These are phyloP conservation scores for Begonia loranthoides DNA, from an alignment of 306 rosid species.

Conservation along the genomic window DNA sequence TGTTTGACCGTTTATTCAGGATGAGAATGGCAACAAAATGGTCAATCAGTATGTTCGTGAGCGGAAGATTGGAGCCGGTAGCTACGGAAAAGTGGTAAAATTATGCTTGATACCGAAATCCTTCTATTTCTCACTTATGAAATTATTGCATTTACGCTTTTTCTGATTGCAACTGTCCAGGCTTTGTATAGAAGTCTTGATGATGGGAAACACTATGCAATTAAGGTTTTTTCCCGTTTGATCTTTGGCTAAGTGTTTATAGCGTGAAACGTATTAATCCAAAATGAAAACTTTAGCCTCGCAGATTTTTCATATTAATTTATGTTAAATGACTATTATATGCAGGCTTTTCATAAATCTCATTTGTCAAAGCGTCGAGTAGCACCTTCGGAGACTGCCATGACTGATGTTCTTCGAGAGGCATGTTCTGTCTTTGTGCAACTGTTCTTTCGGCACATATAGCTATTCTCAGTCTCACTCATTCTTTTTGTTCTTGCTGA, in stretches of 20 bases:
- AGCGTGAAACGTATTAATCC: no score
- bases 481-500: no score
- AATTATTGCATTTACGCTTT: conserved; percentile 1
- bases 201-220: conserved; percentile 82
- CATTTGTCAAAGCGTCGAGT: conserved; percentile 86
- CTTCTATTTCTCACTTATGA: conserved; percentile 1
- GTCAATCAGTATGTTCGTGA: conserved; percentile 92
- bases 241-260: no score
- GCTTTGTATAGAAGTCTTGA: conserved; percentile 57
- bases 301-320: conserved; percentile 4
- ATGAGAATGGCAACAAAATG: conserved; percentile 81
- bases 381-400: conserved; percentile 98
- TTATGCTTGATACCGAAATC: conserved; percentile 1
- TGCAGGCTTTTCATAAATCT: conserved; percentile 91
- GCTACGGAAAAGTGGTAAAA: conserved; percentile 99
- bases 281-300: background rate
- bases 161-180: conserved; percentile 28
- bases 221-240: conserved; percentile 47
- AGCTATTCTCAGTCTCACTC: no score
- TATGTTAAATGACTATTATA: conserved; percentile 7
- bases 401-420: conserved; percentile 98
- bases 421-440: conserved; percentile 16
- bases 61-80: conserved; percentile 84
- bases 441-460: no score
- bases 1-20: conserved; percentile 23